Evolutionary conservation across 78 protist genomes (phyloP).

Genomic region (Pigoraptor vietnamica): DNA sequence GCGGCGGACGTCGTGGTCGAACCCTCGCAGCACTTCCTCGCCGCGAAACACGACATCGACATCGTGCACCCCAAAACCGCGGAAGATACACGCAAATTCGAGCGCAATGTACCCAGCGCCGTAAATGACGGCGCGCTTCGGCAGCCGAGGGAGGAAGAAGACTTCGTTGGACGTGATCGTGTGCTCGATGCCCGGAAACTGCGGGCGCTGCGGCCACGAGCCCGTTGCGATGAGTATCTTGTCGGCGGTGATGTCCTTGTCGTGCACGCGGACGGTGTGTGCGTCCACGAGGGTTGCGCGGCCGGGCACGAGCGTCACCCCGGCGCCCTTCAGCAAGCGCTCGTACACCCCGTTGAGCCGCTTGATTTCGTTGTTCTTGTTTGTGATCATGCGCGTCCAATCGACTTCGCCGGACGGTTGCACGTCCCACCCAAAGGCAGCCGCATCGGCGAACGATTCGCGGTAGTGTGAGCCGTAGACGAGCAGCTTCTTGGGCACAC

Average conservation of each 20-base stretch:
- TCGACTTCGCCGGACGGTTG: not conserved
- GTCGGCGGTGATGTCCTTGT: constrained; percentile 49
- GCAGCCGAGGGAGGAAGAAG: constrained; percentile 61
- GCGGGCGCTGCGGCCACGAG: constrained; percentile 28
- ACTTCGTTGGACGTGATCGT: constrained; percentile 69
- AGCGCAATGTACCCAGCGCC: constrained; percentile 77
- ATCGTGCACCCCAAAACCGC: constrained; percentile 49
- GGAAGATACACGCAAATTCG: constrained; percentile 78
- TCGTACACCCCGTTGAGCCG: constrained; percentile 77
- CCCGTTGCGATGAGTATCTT: constrained; percentile 77
- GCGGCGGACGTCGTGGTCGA: constrained; percentile 51
- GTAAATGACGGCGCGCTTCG: constrained; percentile 23
- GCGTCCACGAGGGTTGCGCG: constrained; percentile 54
- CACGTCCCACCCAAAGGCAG: constrained; percentile 57
- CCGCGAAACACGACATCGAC: constrained; percentile 45
- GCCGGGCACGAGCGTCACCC: constrained; percentile 41
- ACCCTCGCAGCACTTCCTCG: constrained; percentile 54
- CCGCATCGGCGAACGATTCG: constrained; percentile 40
- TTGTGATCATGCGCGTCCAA: constrained; percentile 43
- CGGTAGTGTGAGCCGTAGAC: constrained; percentile 49
- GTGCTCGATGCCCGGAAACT: constrained; percentile 60
- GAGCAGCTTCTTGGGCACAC: constrained; percentile 93
- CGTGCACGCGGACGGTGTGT: constrained; percentile 47
- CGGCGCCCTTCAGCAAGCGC: constrained; percentile 27
- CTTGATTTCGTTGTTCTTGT: constrained; percentile 66